These are phyloP conservation scores for Penicillium lagena DNA, from an alignment of 495 filamentous ascomycete species.

Conservation along the genomic window DNA sequence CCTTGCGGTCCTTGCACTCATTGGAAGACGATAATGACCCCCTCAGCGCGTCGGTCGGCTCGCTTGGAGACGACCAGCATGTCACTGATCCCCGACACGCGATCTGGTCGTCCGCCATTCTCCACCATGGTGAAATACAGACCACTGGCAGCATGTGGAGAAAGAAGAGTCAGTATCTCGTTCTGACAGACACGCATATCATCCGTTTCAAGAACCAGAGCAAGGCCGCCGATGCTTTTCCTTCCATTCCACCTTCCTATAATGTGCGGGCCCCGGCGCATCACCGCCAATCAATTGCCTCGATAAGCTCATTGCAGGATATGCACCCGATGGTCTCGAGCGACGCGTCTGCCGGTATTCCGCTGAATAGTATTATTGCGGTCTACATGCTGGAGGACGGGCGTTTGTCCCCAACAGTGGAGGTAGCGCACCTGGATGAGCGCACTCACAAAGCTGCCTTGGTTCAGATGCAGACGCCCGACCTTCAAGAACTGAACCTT, in stretches of 20 bases:
- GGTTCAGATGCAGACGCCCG: conserved; percentile 63
- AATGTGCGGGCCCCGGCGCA: conserved; percentile 24
- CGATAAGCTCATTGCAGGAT: conserved; percentile 57
- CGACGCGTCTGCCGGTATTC: conserved; percentile 49
- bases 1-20: conserved; percentile 46
- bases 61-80: conserved; percentile 27
- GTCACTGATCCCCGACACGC: conserved; percentile 21
- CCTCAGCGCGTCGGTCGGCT: conserved; percentile 26
- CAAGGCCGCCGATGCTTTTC: conserved; percentile 62
- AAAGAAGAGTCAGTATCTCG: conserved; percentile 82
- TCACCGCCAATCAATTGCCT: conserved; percentile 51
- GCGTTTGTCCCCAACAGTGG: conserved; percentile 70
- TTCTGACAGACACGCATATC: conserved; percentile 81
- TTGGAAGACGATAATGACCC: conserved; percentile 41
- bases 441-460: conserved; percentile 53
- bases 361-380: conserved; percentile 68
- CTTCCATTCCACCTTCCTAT: conserved; percentile 41
- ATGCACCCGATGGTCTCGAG: conserved; percentile 44
- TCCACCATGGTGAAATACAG: conserved; percentile 73
- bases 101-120: conserved; percentile 40
- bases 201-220: conserved; percentile 72
- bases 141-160: conserved; percentile 73
- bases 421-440: conserved; percentile 73
- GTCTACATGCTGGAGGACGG: conserved; percentile 76
- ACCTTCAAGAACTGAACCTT: conserved; percentile 66